Evolutionary conservation across 345 rosid genomes (phyloP), one percentile per base, ranked within the genome.

Genomic region (Trapa incisa): DNA sequence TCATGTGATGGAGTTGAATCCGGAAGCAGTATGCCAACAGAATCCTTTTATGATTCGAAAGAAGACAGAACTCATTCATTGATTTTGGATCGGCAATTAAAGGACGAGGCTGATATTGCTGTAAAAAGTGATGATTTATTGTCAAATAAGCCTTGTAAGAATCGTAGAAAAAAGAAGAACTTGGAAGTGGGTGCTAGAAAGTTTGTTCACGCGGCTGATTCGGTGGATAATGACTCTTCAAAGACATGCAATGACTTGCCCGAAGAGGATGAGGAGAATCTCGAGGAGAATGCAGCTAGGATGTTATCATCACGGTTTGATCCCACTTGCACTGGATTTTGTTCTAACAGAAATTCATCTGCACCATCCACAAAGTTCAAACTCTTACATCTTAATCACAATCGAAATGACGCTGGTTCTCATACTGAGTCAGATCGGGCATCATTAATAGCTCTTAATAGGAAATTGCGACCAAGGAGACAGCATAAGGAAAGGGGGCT

Each of bases 211-310:
- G 85, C 78, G 72, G 80, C 75, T 39, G 84, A 82, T 67, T 76
- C 78, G 42, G 64, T 78, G 36, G 73, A 71, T 39, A 77, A 71
- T 75, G 61, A 79, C 71, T 69, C 82, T 68, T 68, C 56, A 43
- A 78, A 72, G 73, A 69, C 47, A 61, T 68, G 80, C 62, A 81
- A 74, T 76, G 80, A 71, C 61, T 70, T 77, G 74, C 80, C 62
- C 5, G 92, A 84, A 47, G 97, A 90, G 65, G 97, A 90, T 70
- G 92, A 85, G 80, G 89, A 90, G 81, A 93, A 93, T 80, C 97
- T 93, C 58, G 99, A 88, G 80, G 92, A 86, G 72, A 93, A 93
- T 81, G 99, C 99, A 38, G 99, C 98, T 47, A 93, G 84, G 82
- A 90, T 93, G 98, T 77, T 93, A 36, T 93, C 96, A 37, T 90